Evolutionary conservation across 139 green algal species (phyloP), one percentile per base, ranked within the genome.

Genomic region (Pleodorina starrii): DNA sequence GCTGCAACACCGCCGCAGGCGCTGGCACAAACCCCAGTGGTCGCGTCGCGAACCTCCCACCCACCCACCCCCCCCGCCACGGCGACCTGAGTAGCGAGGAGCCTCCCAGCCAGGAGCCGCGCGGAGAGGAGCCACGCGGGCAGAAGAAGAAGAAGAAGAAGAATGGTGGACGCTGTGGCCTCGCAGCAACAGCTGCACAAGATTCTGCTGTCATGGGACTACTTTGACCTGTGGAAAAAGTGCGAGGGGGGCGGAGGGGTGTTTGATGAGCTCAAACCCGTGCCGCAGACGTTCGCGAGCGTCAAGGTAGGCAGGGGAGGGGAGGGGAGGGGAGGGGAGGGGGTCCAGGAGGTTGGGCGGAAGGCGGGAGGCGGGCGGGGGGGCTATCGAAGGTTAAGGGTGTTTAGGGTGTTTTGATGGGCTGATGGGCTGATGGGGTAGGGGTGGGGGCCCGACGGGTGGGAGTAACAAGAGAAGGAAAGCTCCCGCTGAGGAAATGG

Each of bases 141-240:
- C 54, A 9, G 54, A 21, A 12, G 9, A 5, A 66, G 54, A 21
- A 66, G 5, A 32, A 66, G 54, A 21, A 66, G 9, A 21, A 66
- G 54, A 21, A 83, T 73, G 86, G 94, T 96, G 77, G 92, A 96
- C 71, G 83, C 87, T 0, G 82, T 90, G 36, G 91, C 71, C 1
- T 89, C 91, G 1, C 91, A 81, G 19, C 42, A 89, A 23, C 44
- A 88, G 57, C 90, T 97, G 77, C 94, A 97, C 68, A 94, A 91
- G 16, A 94, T 96, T 23, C 19, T 98, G 38, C 92, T 98, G 40
- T 89, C 92, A 3, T 98, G 96, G 96, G 95, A 98, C 85, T 98
- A 97, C 82, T 98, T 94, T 77, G 91, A 96, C 1, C 82, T 98
- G 25, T 95, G 91, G 50, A 54, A 90, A 10, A 48, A 79, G 0